Evolutionary conservation across 441 rosid genomes (phyloP), one percentile per base, ranked within the genome.

Genomic region (Corymbia calophylla): DNA sequence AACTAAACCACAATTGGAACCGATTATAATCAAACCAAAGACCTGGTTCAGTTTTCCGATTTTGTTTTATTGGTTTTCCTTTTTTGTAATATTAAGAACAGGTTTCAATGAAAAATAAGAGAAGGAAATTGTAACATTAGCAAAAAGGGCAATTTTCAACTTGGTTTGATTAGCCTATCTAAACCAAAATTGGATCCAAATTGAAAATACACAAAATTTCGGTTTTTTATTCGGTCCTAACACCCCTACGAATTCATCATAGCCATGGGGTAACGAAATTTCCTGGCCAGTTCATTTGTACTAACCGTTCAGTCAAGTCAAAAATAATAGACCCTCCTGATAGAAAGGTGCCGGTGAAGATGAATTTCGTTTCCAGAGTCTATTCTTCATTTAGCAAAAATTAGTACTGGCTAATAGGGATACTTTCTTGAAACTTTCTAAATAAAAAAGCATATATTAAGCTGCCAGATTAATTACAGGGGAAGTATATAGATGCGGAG

Each of bases 1-100:
- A 58, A 58, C 7, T 21, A 25, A 25, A 58, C n/a, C 64, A 58
- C 29, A 0, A 5, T 58, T 14, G 0, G 29, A 25, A 58, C 25
- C 14, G 3, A 10, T 23, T 58, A 58, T 25, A 58, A 25, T 58
- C 25, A 25, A 58, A 58, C 25, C n/a, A 58, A 58, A 58, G 25
- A 58, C 3, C n/a, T 25, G 0, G 64, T 58, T 58, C 64, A 58
- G 64, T 39, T 39, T 39, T 39, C 44, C 6, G 6, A 39, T 5
- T 39, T 39, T 5, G 14, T 58, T 58, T 56, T 58, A 35, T 10
- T 58, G 62, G 7, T 25, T 25, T 25, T 25, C 0, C 8, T 25
- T 58, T 58, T 10, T 29, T 58, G 64, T 58, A 58, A 25, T 58
- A 58, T 58, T 58, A 58, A 58, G 64, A 58, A 58, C 14, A 58